These are phyloP conservation scores for Gracilaria domingensis DNA, from an alignment of 23 red algal genomes.

Conservation along the genomic window DNA sequence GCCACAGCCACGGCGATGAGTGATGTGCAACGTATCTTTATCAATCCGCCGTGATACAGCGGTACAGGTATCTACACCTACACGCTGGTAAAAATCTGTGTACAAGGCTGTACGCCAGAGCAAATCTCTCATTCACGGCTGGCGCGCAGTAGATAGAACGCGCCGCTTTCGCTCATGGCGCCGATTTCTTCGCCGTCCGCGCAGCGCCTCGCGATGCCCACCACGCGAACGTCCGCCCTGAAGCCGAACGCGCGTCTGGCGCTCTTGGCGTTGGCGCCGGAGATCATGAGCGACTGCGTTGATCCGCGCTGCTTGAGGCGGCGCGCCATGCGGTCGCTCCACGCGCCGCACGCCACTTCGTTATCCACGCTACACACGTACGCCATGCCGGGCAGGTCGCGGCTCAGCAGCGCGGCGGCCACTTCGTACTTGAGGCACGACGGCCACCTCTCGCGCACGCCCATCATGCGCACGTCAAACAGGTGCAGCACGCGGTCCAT, in stretches of 20 bases:
- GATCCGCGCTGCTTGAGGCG: not conserved
- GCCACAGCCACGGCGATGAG: not conserved
- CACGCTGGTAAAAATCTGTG: too few relatives aligned
- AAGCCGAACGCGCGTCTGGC: slow-evolving; percentile 77
- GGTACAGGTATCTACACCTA: too few relatives aligned
- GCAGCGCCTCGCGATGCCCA: slow-evolving; percentile 42
- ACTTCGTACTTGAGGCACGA: slow-evolving; percentile 72
- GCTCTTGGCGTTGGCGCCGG: slow-evolving; percentile 68
- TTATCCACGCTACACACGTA: slow-evolving; percentile 78
- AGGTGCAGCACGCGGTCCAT: slow-evolving; percentile 69
- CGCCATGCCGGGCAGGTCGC: slow-evolving; percentile 37
- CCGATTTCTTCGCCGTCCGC: slow-evolving; percentile 42
- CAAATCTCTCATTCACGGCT: slow-evolving; percentile 10
- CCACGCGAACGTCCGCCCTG: slow-evolving; percentile 70
- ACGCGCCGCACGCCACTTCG: slow-evolving; percentile 82
- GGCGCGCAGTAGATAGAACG: slow-evolving; percentile 49
- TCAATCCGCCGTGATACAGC: too few relatives aligned
- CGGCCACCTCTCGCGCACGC: slow-evolving; percentile 63
- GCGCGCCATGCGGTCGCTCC: slow-evolving; percentile 41
- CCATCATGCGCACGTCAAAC: slow-evolving; percentile 60
- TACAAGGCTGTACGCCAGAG: too few relatives aligned
- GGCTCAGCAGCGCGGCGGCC: slow-evolving; percentile 46
- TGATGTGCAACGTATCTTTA: too few relatives aligned
- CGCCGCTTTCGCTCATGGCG: slow-evolving; percentile 49
- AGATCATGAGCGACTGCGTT: slow-evolving; percentile 66